Conservation (phyloP, 2,329 filamentous ascomycete species). For the Exophiala sp. region DNA sequence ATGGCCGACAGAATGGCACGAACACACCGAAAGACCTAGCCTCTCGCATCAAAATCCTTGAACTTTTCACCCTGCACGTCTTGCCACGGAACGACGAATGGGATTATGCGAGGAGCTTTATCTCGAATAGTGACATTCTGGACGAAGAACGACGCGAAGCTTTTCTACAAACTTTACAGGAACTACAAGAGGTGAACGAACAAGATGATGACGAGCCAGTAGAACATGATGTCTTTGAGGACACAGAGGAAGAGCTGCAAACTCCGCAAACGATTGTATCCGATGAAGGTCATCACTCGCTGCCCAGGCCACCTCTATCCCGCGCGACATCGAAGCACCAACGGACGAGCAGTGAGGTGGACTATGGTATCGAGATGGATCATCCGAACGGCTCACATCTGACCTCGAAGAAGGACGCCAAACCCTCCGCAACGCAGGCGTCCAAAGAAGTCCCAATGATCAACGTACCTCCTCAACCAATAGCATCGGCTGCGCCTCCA, state of each 20-base stretch:
- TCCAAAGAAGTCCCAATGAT: conserved; percentile 11
- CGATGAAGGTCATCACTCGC: not conserved
- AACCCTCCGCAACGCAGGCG: conserved; percentile 23
- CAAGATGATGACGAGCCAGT: conserved; percentile 12
- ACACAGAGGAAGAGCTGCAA: conserved; percentile 54
- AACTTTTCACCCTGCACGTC: conserved; percentile 92
- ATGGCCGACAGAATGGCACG: conserved; percentile 57
- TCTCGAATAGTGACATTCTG: conserved; percentile 76
- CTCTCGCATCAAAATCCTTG: conserved; percentile 83
- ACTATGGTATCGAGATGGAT: conserved; percentile 64
- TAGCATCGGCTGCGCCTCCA: conserved; percentile 13
- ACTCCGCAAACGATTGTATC: not conserved
- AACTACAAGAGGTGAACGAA: conserved; percentile 76
- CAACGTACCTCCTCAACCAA: conserved; percentile 9
- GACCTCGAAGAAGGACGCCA: conserved; percentile 1
- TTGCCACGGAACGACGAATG: conserved; percentile 92
- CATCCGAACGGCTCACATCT: conserved; percentile 37
- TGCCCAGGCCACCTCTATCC: conserved; percentile 29
- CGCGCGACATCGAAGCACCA: conserved; percentile 42
- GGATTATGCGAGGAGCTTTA: conserved; percentile 92
- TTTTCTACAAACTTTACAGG: conserved; percentile 81
- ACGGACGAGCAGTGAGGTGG: conserved; percentile 62
- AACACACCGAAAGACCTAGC: conserved; percentile 81
- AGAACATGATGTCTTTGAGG: conserved; percentile 24
- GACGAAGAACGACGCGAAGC: conserved; percentile 89